Base-by-base conservation (phyloP, 768 basidiomycete genomes). In the Chlorophyllum brunneum region DNA sequence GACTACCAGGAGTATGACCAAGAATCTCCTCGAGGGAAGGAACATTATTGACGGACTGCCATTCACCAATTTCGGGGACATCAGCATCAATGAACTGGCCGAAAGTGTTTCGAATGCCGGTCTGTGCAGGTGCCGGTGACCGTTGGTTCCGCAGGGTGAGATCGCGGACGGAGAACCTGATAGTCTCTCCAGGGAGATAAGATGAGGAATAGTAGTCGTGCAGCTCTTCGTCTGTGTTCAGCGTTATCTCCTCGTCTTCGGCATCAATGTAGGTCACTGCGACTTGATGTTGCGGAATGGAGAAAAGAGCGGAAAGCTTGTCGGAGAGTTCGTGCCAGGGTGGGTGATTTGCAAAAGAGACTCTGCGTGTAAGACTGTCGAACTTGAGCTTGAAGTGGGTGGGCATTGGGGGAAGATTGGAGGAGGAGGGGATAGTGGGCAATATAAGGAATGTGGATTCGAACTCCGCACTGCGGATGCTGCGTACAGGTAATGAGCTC, bases 181-280 rank as follows among this genome's bases (percentile, higher is more conserved):
- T 69, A 22, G 67, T 54, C 18, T 70, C 65, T 11, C 63, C 63
- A 38, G 60, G 51, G 18, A 54, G 56, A 57, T 66, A 50, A 53
- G 69, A 59, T 5, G 70, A 68, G 24, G 63, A 60, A 62, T 86
- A 90, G 63, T 78, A 88, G 54, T 91, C 88, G 49, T 77, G 75
- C n/a, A 92, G 78, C 65, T 92, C 90, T 29, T 83, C 83, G 49
- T 88, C 75, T 3, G 88, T 81, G 66, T 80, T 87, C 51, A 91
- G 72, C 9, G 88, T 91, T 56, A 92, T 81, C 54, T 85, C 80
- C 61, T 92, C 90, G 33, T 79, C 77, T 61, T 92, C 88, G 27
- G 64, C 63, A 65, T 92, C 90, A 43, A 83, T 54, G 65, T 92
- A 92, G 27, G 84, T 82, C 29, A 88, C 82, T 2, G 74, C 86